Evolutionary conservation across 2,329 filamentous ascomycete genomes (phyloP).

Genomic region (Incumbomyces delicatus): DNA sequence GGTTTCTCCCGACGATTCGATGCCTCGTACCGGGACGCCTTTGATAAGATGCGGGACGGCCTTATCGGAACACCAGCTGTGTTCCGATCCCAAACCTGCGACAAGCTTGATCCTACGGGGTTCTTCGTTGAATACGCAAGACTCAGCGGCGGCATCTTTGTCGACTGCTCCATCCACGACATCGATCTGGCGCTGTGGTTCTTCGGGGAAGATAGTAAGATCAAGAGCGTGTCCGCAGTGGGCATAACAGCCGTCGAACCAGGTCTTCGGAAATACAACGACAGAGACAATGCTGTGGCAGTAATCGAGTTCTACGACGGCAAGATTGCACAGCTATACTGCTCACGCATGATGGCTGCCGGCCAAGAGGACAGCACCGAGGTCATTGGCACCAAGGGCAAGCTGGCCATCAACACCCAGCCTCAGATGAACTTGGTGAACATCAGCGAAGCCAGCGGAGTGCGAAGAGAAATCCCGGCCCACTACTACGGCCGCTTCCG

Average conservation of each 20-base stretch:
- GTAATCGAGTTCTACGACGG: constrained; percentile 57
- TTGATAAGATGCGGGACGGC: constrained; percentile 42
- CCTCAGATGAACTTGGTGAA: constrained; percentile 48
- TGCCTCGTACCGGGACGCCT: constrained; percentile 53
- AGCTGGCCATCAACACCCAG: constrained; percentile 51
- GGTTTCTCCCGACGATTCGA: constrained; percentile 60
- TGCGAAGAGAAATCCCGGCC: constrained; percentile 50
- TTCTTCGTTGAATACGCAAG: constrained; percentile 61
- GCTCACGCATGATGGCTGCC: constrained; percentile 56
- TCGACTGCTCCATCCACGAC: constrained; percentile 62
- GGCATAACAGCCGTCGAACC: constrained; percentile 53
- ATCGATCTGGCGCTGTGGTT: constrained; percentile 58
- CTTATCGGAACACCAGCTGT: constrained; percentile 51
- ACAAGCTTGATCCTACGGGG: constrained; percentile 54
- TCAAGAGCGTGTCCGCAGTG: constrained; percentile 48
- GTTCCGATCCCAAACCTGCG: constrained; percentile 57
- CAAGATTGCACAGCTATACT: constrained; percentile 56
- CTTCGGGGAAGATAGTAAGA: constrained; percentile 44
- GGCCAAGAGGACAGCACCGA: constrained; percentile 58
- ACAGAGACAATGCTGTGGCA: constrained; percentile 54
- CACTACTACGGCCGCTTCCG: constrained; percentile 56
- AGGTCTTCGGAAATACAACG: constrained; percentile 47
- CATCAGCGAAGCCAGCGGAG: constrained; percentile 43
- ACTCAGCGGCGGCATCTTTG: constrained; percentile 59
- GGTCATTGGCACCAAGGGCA: constrained; percentile 57